Evolutionary conservation across 495 filamentous ascomycete genomes (phyloP), one percentile per base, ranked within the genome.

Genomic region (Alectoria sarmentosa): DNA sequence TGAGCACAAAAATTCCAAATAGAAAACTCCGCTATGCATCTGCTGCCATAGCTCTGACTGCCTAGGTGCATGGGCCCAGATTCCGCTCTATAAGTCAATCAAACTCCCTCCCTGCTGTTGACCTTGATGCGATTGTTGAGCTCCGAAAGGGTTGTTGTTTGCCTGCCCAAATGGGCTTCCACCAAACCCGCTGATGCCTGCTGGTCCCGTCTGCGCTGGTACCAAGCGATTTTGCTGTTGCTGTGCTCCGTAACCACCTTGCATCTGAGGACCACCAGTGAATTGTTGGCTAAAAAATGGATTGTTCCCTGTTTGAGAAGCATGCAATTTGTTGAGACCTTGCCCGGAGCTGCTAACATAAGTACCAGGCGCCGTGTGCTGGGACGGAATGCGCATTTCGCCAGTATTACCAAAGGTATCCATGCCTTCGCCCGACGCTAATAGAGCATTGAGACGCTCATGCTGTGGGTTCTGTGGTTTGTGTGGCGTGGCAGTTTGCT

Each of bases 401-500:
- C 94, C 94, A 46, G 88, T 89, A 71, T 99, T 99, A 60, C 94
- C 94, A 73, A 96, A 99, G 1, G 95, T 98, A 73, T 99, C 94
- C 77, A 91, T 87, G 30, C 94, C 94, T 54, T 97, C 95, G 63
- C 94, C 92, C 30, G 80, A 80, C 11, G 89, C 83, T 54, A 99
- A 84, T 17, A 99, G 87, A n/a, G 89, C 85, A 69, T 98, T 97
- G 62, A 99, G 86, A 70, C 82, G 86, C n/a, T 88, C 84, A 69
- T 92, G 86, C 69, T 96, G 89, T 52, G 93, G 88, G 70, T 89
- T 88, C 59, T 77, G 76, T 37, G 83, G 78, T 69, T 78, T 80
- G 67, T 79, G 83, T 63, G 79, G 79, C 65, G 69, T 64, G 71
- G 79, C 83, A 21, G 78, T 76, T 28, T 78, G 78, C 67, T 74